These are phyloP conservation scores for Colletotrichum somersetense DNA, from an alignment of 2,329 filamentous ascomycete species.

Conservation along the genomic window DNA sequence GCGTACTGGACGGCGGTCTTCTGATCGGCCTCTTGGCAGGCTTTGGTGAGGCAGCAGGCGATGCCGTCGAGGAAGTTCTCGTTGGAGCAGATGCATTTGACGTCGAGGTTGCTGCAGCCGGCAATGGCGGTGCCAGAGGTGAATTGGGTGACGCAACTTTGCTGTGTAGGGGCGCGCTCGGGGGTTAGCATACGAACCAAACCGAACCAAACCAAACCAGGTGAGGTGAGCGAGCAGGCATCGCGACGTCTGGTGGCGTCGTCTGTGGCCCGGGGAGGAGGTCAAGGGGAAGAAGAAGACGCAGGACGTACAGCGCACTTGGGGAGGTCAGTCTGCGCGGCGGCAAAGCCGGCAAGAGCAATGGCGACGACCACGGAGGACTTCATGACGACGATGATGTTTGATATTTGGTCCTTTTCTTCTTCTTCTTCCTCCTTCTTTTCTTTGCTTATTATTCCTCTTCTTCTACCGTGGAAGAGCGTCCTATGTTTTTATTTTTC, in stretches of 20 bases:
- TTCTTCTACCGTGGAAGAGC: not conserved
- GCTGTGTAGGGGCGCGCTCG: constrained; percentile 20
- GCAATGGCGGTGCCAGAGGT: constrained; percentile 52
- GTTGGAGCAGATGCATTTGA: constrained; percentile 59
- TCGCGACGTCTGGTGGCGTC: not conserved
- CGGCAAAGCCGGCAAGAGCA: constrained; percentile 50
- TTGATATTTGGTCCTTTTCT: not conserved
- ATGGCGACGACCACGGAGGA: constrained; percentile 45
- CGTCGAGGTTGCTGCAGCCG: constrained; percentile 55
- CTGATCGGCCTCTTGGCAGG: constrained; percentile 52
- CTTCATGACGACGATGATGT: constrained; percentile 52
- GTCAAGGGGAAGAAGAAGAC: not conserved
- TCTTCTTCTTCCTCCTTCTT: too few species aligned
- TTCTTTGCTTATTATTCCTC: not conserved
- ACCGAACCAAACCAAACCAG: not conserved
- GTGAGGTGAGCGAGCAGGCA: not conserved
- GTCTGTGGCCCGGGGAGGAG: constrained; percentile 2
- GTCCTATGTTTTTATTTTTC: not conserved
- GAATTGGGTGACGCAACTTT: constrained; percentile 51
- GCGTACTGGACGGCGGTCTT: constrained; percentile 54
- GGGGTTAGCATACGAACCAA: constrained; percentile 43
- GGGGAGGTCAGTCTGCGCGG: constrained; percentile 53
- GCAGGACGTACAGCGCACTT: constrained; percentile 54
- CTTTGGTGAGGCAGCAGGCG: constrained; percentile 56
- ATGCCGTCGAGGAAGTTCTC: constrained; percentile 54